These are phyloP conservation scores for Rhodotorula sp. DNA, from an alignment of 1,284 basidiomycete species.

Conservation along the genomic window DNA sequence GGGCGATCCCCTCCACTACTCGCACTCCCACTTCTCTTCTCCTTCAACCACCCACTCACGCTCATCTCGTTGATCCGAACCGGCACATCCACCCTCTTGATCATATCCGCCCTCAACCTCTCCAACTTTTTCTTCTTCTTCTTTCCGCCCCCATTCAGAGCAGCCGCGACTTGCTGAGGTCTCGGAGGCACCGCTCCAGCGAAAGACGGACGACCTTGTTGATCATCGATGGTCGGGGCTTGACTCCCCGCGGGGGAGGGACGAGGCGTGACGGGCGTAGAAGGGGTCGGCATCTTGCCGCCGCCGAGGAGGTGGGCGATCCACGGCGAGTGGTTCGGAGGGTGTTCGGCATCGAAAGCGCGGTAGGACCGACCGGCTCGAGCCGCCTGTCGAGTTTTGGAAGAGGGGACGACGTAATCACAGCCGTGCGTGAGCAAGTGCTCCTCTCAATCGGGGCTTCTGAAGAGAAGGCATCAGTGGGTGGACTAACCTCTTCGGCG, in stretches of 20 bases:
- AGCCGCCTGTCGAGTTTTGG: conserved; percentile 16
- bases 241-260: conserved; percentile 8
- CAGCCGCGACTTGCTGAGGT: neutral
- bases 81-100: conserved; percentile 70
- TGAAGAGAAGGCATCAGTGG: neutral
- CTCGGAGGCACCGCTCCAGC: neutral
- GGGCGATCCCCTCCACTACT: neutral
- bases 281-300: neutral
- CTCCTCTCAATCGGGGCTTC: neutral
- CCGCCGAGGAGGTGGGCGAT: conserved; percentile 11
- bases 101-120: conserved; percentile 73
- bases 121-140: conserved; percentile 47
- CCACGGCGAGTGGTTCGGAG: conserved; percentile 13
- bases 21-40: conserved; percentile 32
- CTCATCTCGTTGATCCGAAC: conserved; percentile 81
- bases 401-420: too few species aligned
- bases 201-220: neutral
- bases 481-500: conserved; percentile 41
- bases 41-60: conserved; percentile 46
- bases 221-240: neutral
- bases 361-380: conserved; percentile 10
- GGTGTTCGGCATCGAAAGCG: conserved; percentile 18
- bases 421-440: too few species aligned
- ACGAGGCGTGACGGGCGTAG: conserved; percentile 8
- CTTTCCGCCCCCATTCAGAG: conserved; percentile 10